Evolutionary conservation across 805 yeast genomes (phyloP).

Genomic region (Sungouiella thailandica): DNA sequence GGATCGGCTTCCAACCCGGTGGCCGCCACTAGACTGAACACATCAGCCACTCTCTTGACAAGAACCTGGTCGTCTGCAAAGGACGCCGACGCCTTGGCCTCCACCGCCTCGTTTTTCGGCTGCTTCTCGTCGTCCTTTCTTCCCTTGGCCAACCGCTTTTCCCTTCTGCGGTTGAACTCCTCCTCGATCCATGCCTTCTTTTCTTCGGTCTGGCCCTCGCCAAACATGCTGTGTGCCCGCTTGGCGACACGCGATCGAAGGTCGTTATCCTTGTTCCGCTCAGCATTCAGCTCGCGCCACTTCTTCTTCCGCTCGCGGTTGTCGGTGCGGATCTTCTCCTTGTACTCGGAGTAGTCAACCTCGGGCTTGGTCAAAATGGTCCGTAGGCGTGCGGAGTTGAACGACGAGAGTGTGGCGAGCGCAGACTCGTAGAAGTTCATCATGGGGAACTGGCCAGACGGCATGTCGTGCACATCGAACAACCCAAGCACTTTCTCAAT

Average conservation of each 20-base stretch:
- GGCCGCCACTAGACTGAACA: constrained; percentile 33
- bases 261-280: constrained; percentile 84
- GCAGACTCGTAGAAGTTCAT: constrained; percentile 14
- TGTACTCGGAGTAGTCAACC: constrained; percentile 33
- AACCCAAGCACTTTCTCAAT: constrained; percentile 20
- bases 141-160: constrained; percentile 50
- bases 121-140: constrained; percentile 22
- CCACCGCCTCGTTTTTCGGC: neutral
- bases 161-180: constrained; percentile 65
- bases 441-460: neutral
- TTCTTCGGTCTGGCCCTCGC: constrained; percentile 50
- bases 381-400: constrained; percentile 16
- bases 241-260: constrained; percentile 71
- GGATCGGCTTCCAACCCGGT: constrained; percentile 29
- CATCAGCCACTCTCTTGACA: constrained; percentile 25
- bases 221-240: constrained; percentile 65
- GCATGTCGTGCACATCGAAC: constrained; percentile 8
- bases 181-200: constrained; percentile 65
- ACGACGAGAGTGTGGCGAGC: constrained; percentile 21
- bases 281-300: constrained; percentile 78
- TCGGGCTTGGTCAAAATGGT: constrained; percentile 20
- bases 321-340: constrained; percentile 57
- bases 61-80: constrained; percentile 22
- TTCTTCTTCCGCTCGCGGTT: constrained; percentile 75
- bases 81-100: constrained; percentile 7